Conservation (phyloP, 768 basidiomycete species). For the Tylopilus rubrobrunneus region DNA sequence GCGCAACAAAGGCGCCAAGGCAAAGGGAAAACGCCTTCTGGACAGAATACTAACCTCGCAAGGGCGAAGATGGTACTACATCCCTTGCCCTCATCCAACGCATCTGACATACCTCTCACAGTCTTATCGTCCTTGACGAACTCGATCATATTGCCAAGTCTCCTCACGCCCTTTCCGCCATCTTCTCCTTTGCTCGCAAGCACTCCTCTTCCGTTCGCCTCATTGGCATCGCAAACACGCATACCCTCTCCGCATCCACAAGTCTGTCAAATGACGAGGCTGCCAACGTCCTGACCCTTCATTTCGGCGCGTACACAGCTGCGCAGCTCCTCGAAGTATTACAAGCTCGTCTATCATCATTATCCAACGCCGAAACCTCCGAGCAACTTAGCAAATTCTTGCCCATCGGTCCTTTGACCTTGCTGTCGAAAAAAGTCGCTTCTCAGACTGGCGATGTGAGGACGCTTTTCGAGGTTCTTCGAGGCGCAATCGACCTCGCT, state of each 20-base stretch:
- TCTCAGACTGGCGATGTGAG: conserved; percentile 81
- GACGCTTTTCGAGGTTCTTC: conserved; percentile 73
- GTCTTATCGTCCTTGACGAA: conserved; percentile 81
- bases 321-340: conserved; percentile 68
- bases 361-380: conserved; percentile 36
- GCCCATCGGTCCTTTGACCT: conserved; percentile 56
- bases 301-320: conserved; percentile 78
- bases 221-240: conserved; percentile 87
- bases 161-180: conserved; percentile 49
- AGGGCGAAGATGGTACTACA: conserved; percentile 49
- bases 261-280: conserved; percentile 36
- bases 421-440: conserved; percentile 79
- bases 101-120: conserved; percentile 30
- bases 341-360: conserved; percentile 53
- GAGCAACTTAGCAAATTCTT: conserved; percentile 51
- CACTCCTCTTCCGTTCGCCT: conserved; percentile 54
- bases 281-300: conserved; percentile 55
- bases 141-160: conserved; percentile 76
- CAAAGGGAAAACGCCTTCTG: conserved; percentile 47
- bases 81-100: not conserved
- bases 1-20: conserved; percentile 35
- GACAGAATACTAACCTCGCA: conserved; percentile 41
- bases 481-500: conserved; percentile 73
- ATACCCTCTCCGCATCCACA: conserved; percentile 66
- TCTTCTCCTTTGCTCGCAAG: conserved; percentile 66